Evolutionary conservation across 108 stramenopile genomes (phyloP), one percentile per base, ranked within the genome.

Genomic region (Nitzschia sp.): DNA sequence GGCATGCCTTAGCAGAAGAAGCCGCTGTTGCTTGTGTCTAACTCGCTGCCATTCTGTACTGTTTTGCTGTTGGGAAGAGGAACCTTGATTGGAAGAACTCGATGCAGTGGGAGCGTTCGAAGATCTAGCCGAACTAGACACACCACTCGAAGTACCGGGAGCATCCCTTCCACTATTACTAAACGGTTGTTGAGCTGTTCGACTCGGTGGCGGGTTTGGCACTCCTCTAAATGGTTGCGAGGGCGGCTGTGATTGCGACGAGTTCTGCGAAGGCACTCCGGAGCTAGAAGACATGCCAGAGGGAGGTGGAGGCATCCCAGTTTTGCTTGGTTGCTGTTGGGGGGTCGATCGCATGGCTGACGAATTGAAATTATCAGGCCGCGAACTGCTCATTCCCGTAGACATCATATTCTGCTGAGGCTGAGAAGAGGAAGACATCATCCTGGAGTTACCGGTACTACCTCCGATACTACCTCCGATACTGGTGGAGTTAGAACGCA

Each of bases 11-110:
- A 99, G 78, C 25, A 98, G 82, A 22, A 99, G 71, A 19, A 99
- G 79, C 12, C 97, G 93, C 80, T 99, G 97, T 71, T 96, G 97
- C 76, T 99, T 97, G 81, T 98, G 98, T 19, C 89, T 78, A 26
- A 97, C 83, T 67, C 93, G 95, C 74, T 94, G 73, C 83, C 85
- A 83, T 69, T 96, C 76, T 12, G 69, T 53, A 67, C 84, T 44
- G 26, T 71, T 64, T 50, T 58, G 39, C 52, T 60, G 8, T 51
- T 71, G 50, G 43, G 75, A 57, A 62, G 69, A 41, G 29, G 29
- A 34, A 21, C 22, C 11, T 2, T 48, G 37, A 20, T 12, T 12
- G 6, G 46, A 3, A n/a, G 21, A 25, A 34, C 12, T 63, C 29
- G 29, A 34, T 34, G 29, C 3, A 34, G 29, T 5, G 29, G 51